phyloP scores from a whole-genome alignment of 75 land plant species.

The Cunninghamia lanceolata region DNA sequence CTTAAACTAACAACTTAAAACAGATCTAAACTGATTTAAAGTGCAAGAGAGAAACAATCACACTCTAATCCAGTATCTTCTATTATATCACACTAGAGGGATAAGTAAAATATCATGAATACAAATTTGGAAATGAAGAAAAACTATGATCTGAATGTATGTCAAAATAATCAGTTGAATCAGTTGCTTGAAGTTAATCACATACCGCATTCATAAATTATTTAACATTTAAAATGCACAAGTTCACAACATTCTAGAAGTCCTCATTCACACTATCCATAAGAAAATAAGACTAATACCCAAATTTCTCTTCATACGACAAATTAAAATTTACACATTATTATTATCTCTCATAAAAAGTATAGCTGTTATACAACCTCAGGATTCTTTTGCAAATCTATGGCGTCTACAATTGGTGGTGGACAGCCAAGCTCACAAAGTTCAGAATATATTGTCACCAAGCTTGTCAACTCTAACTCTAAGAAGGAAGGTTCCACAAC shows the following conservation, averaged over 20 bases:
- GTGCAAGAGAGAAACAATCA: neutral
- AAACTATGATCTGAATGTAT: neutral
- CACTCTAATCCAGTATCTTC: neutral
- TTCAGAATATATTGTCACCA: constrained; percentile 70
- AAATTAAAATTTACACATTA: neutral
- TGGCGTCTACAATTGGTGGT: constrained; percentile 74
- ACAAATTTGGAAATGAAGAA: neutral
- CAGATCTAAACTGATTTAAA: neutral
- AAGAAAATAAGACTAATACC: neutral
- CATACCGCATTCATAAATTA: neutral
- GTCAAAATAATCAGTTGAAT: neutral
- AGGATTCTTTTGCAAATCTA: constrained; percentile 57
- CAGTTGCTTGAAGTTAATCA: neutral
- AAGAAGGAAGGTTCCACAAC: constrained; percentile 58
- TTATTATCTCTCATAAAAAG: neutral
- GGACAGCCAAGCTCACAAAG: constrained; percentile 56
- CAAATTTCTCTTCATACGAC: neutral
- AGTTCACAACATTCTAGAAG: neutral
- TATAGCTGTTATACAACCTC: constrained; percentile 38
- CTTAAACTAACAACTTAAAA: neutral
- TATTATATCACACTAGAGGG: neutral
- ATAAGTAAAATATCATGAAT: neutral
- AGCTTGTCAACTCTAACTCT: constrained; percentile 60
- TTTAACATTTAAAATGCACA: neutral
- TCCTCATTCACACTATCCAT: neutral